phyloP scores from a whole-genome alignment of 805 yeast species.

The Starmerella apis region DNA sequence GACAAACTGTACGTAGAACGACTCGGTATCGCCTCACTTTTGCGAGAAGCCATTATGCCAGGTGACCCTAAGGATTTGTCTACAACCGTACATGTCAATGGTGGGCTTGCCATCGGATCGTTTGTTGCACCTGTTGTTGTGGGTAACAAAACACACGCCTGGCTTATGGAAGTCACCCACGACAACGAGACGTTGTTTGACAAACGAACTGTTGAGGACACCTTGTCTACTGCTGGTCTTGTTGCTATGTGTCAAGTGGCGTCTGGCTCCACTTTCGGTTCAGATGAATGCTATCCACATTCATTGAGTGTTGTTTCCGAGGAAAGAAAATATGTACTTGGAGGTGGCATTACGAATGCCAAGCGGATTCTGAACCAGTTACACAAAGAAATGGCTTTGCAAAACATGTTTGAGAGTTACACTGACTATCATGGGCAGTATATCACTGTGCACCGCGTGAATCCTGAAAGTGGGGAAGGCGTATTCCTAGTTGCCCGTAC shows the following conservation, averaged over 20 bases:
- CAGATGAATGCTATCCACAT: constrained; percentile 81
- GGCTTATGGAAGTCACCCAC: constrained; percentile 96
- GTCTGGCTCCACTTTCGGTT: constrained; percentile 88
- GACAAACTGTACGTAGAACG: constrained; percentile 86
- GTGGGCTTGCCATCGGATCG: constrained; percentile 93
- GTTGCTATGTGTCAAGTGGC: constrained; percentile 91
- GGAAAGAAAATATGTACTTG: constrained; percentile 45
- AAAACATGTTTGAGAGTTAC: constrained; percentile 75
- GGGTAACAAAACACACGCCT: constrained; percentile 75
- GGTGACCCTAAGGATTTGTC: constrained; percentile 81
- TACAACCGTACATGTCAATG: constrained; percentile 76
- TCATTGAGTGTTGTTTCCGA: constrained; percentile 74
- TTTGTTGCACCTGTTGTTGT: constrained; percentile 39
- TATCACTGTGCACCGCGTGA: constrained; percentile 78
- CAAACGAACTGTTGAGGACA: constrained; percentile 86
- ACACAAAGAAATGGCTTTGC: constrained; percentile 35
- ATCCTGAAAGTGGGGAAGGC: constrained; percentile 76
- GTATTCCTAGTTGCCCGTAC: constrained; percentile 82
- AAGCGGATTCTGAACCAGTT: constrained; percentile 38
- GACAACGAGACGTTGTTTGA: constrained; percentile 86
- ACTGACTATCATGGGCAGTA: constrained; percentile 90
- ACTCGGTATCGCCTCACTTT: constrained; percentile 76
- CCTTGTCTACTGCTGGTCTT: constrained; percentile 87
- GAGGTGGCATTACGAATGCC: constrained; percentile 64
- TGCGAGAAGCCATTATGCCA: constrained; percentile 97